These are phyloP conservation scores for Thuja plicata DNA, from an alignment of 83 land plant genomes.

Conservation along the genomic window DNA sequence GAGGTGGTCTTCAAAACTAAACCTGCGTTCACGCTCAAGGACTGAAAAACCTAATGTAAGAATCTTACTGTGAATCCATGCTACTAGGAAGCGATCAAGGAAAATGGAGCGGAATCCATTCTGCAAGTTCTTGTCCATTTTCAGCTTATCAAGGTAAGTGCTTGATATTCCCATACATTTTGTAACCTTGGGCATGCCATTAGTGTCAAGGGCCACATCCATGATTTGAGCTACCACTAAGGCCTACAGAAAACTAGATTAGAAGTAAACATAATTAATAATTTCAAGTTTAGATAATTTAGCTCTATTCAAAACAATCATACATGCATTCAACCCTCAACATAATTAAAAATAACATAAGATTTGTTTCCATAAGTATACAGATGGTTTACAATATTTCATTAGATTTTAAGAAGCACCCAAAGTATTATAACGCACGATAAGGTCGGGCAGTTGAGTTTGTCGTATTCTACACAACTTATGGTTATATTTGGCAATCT, in stretches of 20 bases:
- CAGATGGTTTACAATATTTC: too few species aligned
- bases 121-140: constrained; percentile 10
- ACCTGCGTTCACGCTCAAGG: constrained; percentile 80
- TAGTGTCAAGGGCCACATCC: too few species aligned
- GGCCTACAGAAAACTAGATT: too few species aligned
- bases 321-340: background rate
- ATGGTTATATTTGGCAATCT: background rate
- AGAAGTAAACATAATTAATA: background rate
- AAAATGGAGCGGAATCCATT: constrained; percentile 29
- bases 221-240: too few species aligned
- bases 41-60: constrained; percentile 78
- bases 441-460: background rate
- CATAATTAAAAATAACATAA: background rate
- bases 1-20: background rate
- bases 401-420: too few species aligned
- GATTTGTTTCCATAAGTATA: too few species aligned
- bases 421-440: too few species aligned
- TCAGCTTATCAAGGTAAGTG: constrained; percentile 20
- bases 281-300: background rate
- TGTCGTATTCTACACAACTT: background rate
- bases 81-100: constrained; percentile 65
- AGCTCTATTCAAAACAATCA: background rate
- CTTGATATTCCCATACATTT: too few species aligned
- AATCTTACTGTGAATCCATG: constrained; percentile 75
- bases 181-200: too few species aligned